Evolutionary conservation across 2,329 filamentous ascomycete species (phyloP), one percentile per base, ranked within the genome.

Genomic region (Alternaria atra): DNA sequence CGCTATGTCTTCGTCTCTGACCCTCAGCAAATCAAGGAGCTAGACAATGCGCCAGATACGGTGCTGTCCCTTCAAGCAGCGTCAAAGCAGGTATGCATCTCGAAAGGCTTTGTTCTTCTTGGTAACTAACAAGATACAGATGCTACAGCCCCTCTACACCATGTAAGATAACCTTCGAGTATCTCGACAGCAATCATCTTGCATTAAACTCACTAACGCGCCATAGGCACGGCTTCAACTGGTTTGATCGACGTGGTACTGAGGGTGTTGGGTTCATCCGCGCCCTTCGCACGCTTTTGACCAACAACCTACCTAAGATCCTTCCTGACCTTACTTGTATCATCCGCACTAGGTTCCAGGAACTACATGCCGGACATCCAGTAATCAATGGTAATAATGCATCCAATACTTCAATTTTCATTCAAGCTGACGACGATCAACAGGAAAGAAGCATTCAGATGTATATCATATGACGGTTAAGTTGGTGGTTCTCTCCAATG

Each of bases 201-300:
- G 20, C 17, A 40, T 15, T 30, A 17, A 7, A n/a, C 20, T 30
- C 17, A 47, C 64, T 58, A 58, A 12, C 72, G 69, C 32, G 66
- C 69, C 0, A 70, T 72, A 60, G 58, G 73, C 44, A 66, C 17
- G 66, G 69, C 7, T 76, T 77, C 60, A 70, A 77, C 40, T 77
- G 75, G 75, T 65, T 67, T 40, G 69, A 77, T 30, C 52, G 44
- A 1, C 48, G 71, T 27, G 73, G 73, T 5, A 67, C 59, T 8
- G 73, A 76, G 35, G 73, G 75, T 2, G 64, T 70, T 5, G 68
- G 66, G 0, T 74, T 76, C 25, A 55, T 73, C 10, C 52, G 64
- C 0, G 60, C 66, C 27, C 61, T 70, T 34, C 68, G 25, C 35
- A 71, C 67, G 0, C 57, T 72, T 0, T 42, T 77, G 12, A 74